Base-by-base conservation (phyloP, 495 filamentous ascomycete genomes). In the Trichoderma asperelloides region DNA sequence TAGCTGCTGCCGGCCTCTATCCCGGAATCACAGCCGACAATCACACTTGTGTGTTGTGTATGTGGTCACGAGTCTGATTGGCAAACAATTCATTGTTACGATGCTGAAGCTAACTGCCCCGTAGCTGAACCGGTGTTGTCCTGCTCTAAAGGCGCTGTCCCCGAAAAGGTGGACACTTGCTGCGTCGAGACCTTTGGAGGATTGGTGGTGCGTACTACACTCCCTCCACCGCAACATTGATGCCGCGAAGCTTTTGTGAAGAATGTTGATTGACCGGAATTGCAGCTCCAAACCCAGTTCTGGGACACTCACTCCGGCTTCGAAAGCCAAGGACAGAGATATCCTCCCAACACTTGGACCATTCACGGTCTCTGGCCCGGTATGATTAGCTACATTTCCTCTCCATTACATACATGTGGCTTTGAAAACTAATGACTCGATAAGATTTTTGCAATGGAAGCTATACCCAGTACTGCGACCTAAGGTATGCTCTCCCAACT, bases 401-500 rank as follows among this genome's bases (percentile, higher is more conserved):
- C 23, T 28, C 55, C 21, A 3, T 60, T 5, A 7, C 11, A 30
- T 3, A 25, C 9, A 47, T 16, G 43, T 16, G 2, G 25, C 27
- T 30, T 3, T 27, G 1, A 18, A 23, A 13, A 5, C 25, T 28
- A 45, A 9, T 1, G 5, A 2, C 15, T 45, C 9, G 25, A 41
- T 1, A 1, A 67, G 70, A 70, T 25, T 70, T 70, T 66, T 77
- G 75, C 71, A 74, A 76, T 68, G 74, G 81, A 64, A 77, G 74
- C 25, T 85, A 74, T 68, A 82, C 82, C n/a, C 81, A 85, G 65
- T 85, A 83, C 71, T 85, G 83, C 72, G 83, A 85, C 70, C 71
- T 80, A 65, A 72, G 64, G 71, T 73, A 68, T 62, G 30, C 12
- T 6, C 33, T 7, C n/a, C n/a, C n/a, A n/a, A n/a, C n/a, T n/a